These are phyloP conservation scores for Chlorella vulgaris DNA, from an alignment of 139 green algal species.

Conservation along the genomic window DNA sequence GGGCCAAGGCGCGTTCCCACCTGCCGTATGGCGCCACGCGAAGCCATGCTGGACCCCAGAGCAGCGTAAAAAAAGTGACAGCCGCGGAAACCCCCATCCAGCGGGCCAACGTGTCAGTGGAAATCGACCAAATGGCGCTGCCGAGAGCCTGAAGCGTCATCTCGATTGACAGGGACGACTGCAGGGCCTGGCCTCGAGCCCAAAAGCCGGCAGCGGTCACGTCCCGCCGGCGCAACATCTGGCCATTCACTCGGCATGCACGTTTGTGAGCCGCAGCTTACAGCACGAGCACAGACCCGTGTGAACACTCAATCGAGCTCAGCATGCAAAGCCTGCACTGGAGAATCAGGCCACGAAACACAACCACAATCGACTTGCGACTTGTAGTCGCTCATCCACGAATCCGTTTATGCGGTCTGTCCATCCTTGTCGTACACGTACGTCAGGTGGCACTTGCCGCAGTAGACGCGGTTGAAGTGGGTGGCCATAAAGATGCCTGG, in stretches of 20 bases:
- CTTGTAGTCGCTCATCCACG: no score
- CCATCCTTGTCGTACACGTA: slow-evolving; percentile 48
- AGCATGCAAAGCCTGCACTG: no score
- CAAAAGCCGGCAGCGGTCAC: no score
- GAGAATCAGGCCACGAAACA: no score
- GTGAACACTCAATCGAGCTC: no score
- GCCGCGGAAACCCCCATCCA: slow-evolving; percentile 13
- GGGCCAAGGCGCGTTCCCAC: neutral
- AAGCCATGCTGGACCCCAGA: neutral
- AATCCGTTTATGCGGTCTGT: slow-evolving; percentile 14
- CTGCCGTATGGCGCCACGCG: slow-evolving; percentile 24
- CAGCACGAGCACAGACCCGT: no score
- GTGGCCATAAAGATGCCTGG: slow-evolving; percentile 99
- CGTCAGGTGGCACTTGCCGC: slow-evolving; percentile 92
- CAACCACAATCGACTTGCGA: no score
- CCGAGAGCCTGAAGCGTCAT: neutral
- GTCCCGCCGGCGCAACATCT: no score
- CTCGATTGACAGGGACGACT: no score
- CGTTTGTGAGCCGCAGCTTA: no score
- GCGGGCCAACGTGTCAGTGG: neutral
- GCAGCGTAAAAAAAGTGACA: slow-evolving; percentile 1
- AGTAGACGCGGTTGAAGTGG: slow-evolving; percentile 97
- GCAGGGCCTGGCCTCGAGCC: no score
- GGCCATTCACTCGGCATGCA: no score
- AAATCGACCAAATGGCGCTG: neutral